Conservation (phyloP, 257 asterid genomes). For the Anisodus acutangulus region DNA sequence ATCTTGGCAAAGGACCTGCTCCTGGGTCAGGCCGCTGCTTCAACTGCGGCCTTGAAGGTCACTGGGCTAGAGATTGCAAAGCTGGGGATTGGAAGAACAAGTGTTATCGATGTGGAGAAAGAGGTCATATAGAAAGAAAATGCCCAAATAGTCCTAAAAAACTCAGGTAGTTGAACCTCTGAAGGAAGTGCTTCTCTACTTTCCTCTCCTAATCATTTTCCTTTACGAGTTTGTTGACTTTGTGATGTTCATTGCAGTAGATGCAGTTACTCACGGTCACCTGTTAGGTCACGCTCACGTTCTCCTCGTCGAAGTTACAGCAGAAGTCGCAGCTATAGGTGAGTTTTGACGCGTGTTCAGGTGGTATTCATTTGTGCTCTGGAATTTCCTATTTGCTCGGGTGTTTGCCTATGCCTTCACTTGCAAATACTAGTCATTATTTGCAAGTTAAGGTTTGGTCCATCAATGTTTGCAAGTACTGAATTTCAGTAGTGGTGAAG, state of each 20-base stretch:
- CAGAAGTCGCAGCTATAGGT: conserved; percentile 56
- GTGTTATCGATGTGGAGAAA: conserved; percentile 94
- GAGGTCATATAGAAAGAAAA: conserved; percentile 93
- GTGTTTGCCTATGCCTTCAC: not conserved
- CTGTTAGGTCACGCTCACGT: conserved; percentile 80
- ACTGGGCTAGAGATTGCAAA: conserved; percentile 99
- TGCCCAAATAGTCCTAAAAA: conserved; percentile 96
- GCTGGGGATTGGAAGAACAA: conserved; percentile 99
- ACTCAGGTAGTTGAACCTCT: conserved; percentile 49
- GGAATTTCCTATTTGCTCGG: not conserved
- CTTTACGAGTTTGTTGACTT: conserved; percentile 2
- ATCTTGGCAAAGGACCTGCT: conserved; percentile 86
- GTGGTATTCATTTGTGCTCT: not conserved
- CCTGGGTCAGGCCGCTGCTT: conserved; percentile 99
- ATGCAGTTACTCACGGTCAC: conserved; percentile 75
- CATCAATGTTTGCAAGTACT: not conserved
- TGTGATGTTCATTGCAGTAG: conserved; percentile 43
- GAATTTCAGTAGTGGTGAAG: not conserved
- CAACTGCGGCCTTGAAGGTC: conserved; percentile 97
- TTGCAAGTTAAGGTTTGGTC: not conserved
- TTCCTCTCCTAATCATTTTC: not conserved
- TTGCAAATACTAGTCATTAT: not conserved
- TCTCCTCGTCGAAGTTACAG: conserved; percentile 88
- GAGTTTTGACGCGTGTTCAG: not conserved
- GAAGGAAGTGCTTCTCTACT: not conserved